Percentiles rank a stretch among this genome's conserved stretches.
These are phyloP conservation scores for Polyporus arcularius DNA, from an alignment of 768 basidiomycete genomes.

Conservation along the genomic window DNA sequence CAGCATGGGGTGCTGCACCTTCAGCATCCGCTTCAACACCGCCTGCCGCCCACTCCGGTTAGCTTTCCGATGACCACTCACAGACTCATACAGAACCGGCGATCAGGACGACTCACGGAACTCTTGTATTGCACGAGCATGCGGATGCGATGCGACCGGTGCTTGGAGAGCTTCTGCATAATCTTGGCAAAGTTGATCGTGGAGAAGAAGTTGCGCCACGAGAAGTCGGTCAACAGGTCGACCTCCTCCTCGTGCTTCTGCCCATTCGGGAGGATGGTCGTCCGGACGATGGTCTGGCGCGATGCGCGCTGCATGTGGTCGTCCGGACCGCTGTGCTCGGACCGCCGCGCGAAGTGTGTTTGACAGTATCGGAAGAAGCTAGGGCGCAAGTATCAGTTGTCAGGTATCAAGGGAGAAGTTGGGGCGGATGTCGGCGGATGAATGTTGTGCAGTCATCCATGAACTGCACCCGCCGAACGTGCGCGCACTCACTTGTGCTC, in stretches of 20 bases:
- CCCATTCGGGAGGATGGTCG: conserved; percentile 67
- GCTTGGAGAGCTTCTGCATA: conserved; percentile 96
- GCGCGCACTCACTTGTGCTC: conserved; percentile 68
- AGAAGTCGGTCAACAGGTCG: conserved; percentile 91
- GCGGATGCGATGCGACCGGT: conserved; percentile 90
- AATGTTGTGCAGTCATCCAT: neutral
- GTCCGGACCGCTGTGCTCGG: conserved; percentile 60
- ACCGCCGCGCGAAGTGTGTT: conserved; percentile 68
- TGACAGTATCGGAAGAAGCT: conserved; percentile 98
- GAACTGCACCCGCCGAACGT: neutral
- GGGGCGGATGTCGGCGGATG: conserved; percentile 9
- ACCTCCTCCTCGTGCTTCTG: conserved; percentile 82
- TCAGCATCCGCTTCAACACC: conserved; percentile 91
- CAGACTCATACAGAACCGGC: neutral
- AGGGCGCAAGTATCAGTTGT: too few relatives aligned
- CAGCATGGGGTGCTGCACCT: conserved; percentile 91
- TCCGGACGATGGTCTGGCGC: conserved; percentile 58
- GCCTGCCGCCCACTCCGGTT: conserved; percentile 53
- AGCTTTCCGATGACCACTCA: neutral
- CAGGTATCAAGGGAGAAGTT: neutral
- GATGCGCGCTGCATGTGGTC: conserved; percentile 56
- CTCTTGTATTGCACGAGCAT: conserved; percentile 98
- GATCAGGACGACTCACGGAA: conserved; percentile 59
- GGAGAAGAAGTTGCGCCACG: conserved; percentile 97
- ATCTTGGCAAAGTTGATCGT: conserved; percentile 97